A percentile compares a stretch with the other conserved stretches of the same genome.
phyloP scores from a whole-genome alignment of 768 basidiomycete genomes.

The Pholiota molesta region DNA sequence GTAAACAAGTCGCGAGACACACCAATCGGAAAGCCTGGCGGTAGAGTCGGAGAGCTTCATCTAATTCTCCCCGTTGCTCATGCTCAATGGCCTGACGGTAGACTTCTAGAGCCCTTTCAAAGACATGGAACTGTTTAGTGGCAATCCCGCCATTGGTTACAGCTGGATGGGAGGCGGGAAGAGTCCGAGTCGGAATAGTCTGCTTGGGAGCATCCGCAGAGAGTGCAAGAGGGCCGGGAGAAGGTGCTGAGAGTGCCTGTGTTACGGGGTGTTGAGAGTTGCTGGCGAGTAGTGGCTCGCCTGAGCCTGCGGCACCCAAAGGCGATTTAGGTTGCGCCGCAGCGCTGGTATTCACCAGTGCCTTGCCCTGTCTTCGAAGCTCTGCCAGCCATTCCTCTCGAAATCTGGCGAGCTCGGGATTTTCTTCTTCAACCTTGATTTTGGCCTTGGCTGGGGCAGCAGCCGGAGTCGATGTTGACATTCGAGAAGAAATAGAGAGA shows the following conservation, averaged over 20 bases:
- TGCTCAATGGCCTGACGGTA: constrained; percentile 73
- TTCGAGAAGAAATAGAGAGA: constrained; percentile 21
- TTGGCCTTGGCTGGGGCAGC: constrained; percentile 11
- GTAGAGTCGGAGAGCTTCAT: constrained; percentile 77
- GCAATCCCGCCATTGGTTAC: constrained; percentile 25
- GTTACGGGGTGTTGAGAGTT: not conserved
- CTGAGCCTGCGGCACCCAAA: not conserved
- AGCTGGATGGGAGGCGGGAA: constrained; percentile 25
- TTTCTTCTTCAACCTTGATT: constrained; percentile 40
- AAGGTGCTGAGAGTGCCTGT: not conserved
- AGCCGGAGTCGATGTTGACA: constrained; percentile 20
- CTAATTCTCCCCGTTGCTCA: constrained; percentile 75
- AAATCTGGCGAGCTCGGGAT: constrained; percentile 68
- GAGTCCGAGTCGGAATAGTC: not conserved
- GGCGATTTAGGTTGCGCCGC: not conserved
- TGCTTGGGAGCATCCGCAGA: not conserved
- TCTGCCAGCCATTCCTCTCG: constrained; percentile 77
- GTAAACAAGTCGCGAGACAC: constrained; percentile 16
- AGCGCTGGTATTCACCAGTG: not conserved
- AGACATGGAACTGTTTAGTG: constrained; percentile 26
- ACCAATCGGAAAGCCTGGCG: constrained; percentile 77
- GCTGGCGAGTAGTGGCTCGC: not conserved
- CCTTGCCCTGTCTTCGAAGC: constrained; percentile 44
- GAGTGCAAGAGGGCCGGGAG: no score
- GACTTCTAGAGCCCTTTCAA: constrained; percentile 57